phyloP scores from a whole-genome alignment of 2,329 filamentous ascomycete species.

The Cercospora berteroae region DNA sequence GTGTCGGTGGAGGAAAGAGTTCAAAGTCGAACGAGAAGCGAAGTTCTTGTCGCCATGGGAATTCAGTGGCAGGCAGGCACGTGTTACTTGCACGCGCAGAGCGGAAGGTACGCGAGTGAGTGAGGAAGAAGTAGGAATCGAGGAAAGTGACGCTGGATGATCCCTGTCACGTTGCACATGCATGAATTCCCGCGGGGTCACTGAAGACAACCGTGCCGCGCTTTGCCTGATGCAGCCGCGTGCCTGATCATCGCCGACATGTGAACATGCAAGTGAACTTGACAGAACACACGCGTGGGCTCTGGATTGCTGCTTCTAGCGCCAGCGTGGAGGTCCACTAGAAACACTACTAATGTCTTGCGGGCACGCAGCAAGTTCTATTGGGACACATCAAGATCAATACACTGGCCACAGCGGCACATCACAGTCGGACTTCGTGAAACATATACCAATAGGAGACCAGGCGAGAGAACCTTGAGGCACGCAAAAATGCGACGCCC shows the following conservation, averaged over 20 bases:
- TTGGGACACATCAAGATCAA: too few relatives aligned
- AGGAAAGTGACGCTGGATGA: neutral
- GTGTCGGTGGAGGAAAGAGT: neutral
- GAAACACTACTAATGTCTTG: too few relatives aligned
- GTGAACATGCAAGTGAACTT: neutral
- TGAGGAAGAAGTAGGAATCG: neutral
- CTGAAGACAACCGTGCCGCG: neutral
- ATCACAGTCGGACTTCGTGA: neutral
- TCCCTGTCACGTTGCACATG: constrained; percentile 1
- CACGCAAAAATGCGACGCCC: constrained; percentile 12
- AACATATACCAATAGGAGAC: neutral
- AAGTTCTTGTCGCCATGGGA: neutral
- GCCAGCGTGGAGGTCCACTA: too few relatives aligned
- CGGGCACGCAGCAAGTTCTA: too few relatives aligned
- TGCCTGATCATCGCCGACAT: neutral
- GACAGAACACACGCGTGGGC: neutral
- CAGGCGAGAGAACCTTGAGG: neutral
- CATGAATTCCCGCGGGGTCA: neutral
- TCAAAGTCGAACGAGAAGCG: neutral
- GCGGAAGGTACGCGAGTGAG: neutral
- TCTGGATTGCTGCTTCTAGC: neutral
- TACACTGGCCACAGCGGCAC: too few relatives aligned
- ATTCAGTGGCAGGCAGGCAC: neutral
- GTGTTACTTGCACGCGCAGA: neutral
- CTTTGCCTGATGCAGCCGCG: neutral